Base-by-base conservation (phyloP, 2,329 filamentous ascomycete genomes). In the Lachnellula hyalina region DNA sequence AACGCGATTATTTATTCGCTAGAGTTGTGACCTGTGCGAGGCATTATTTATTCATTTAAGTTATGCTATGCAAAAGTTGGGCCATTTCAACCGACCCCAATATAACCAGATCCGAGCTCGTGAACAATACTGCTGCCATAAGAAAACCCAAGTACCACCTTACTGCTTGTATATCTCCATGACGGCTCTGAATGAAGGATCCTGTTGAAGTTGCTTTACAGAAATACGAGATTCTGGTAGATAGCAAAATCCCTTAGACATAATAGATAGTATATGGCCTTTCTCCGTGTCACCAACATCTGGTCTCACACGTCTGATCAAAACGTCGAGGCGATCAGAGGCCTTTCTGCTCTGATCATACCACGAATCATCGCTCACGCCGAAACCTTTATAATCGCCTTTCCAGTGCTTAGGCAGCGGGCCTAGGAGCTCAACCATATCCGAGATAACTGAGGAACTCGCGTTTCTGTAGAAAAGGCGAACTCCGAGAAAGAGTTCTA, bases 401-500 rank as follows among this genome's bases (percentile, higher is more conserved):
- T 53, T 49, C 54, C 54, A 58, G 5, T 55, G 52, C 38, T 42
- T 19, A 44, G 54, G 56, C 32, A 59, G 41, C 21, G 54, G 41
- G 21, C 56, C 53, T 8, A 56, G 21, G 5, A 19, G 15, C 9
- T 32, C 15, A 14, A 51, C 42, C 42, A 25, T 47, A 14, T 41
- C 19, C 36, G 28, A 49, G 25, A 47, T 21, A 12, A 36, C 41
- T 23, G 25, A 15, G 4, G 14, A 14, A 23, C 51, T 48, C 25
- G 32, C 53, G 19, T 25, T 49, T 6, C 51, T 53, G 14, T 40
- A 53, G 36, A 61, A 52, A 34, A 42, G 6, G 4, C 34, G 19
- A 32, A 32, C 23, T 35, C 56, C 58, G n/a, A 61, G 40, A 54
- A 57, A 61, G 4, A 61, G 49, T n/a, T 21, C 34, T 36, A 46